Evolutionary conservation across 306 rosid species (phyloP).

Genomic region (Cucurbita argyrosperma): DNA sequence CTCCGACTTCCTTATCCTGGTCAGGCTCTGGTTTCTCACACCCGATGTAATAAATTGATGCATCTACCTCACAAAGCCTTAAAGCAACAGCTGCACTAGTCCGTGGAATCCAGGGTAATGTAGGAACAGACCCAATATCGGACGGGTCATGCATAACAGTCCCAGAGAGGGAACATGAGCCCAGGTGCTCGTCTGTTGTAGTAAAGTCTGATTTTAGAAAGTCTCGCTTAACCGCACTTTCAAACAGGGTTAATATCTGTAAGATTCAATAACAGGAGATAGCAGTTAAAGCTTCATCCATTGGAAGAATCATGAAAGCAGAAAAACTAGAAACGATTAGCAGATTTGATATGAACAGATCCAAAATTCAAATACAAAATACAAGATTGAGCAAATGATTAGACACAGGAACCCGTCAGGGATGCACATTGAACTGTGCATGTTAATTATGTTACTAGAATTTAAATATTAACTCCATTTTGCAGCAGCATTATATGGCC

Average conservation of each 20-base stretch:
- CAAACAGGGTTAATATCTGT: constrained; percentile 64
- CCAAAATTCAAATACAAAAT: not conserved
- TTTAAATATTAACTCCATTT: not conserved
- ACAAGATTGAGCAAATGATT: not conserved
- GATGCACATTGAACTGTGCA: not conserved
- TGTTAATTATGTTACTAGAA: not conserved
- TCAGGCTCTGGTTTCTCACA: constrained; percentile 42
- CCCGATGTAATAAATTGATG: constrained; percentile 40
- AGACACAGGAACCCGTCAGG: not conserved
- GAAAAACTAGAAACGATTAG: not conserved
- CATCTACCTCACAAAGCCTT: constrained; percentile 71
- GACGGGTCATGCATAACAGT: constrained; percentile 20
- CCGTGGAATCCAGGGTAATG: constrained; percentile 90
- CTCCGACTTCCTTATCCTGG: constrained; percentile 30
- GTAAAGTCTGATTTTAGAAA: constrained; percentile 57
- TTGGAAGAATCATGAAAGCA: not conserved
- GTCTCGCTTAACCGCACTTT: constrained; percentile 51
- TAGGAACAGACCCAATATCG: constrained; percentile 34
- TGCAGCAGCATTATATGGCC: too few species aligned
- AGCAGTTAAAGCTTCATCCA: not conserved
- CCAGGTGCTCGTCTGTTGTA: constrained; percentile 55
- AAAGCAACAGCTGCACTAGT: constrained; percentile 79
- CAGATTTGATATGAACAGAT: not conserved
- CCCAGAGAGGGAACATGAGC: constrained; percentile 26
- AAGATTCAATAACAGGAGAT: not conserved